Evolutionary conservation across 352 stramenopile species (phyloP).

Genomic region (Phytophthora pseudosyringae): DNA sequence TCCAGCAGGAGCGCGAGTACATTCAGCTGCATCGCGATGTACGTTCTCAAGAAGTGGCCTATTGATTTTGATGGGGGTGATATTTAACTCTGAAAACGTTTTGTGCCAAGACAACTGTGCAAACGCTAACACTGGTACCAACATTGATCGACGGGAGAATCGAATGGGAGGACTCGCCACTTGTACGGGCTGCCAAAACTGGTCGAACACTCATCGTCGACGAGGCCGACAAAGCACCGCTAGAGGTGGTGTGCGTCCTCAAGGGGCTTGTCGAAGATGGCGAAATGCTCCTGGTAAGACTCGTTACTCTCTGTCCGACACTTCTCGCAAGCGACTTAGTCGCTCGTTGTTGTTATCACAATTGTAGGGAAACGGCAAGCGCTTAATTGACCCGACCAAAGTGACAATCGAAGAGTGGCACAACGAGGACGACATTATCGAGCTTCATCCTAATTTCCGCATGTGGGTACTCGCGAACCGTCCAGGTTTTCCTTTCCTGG

Average conservation of each 20-base stretch:
- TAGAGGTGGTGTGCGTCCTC: conserved; percentile 95
- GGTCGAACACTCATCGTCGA: conserved; percentile 95
- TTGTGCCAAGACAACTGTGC: conserved; percentile 87
- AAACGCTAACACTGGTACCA: conserved; percentile 92
- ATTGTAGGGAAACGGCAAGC: conserved; percentile 86
- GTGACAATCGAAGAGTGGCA: conserved; percentile 68
- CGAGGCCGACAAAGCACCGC: conserved; percentile 96
- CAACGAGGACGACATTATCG: conserved; percentile 84
- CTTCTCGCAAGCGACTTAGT: background rate
- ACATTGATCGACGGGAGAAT: conserved; percentile 90
- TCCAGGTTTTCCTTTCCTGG: conserved; percentile 96
- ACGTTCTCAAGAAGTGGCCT: conserved; percentile 25
- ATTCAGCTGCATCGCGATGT: conserved; percentile 96
- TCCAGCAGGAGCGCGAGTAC: conserved; percentile 96
- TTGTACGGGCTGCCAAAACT: conserved; percentile 93
- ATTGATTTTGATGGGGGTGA: background rate
- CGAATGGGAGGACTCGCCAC: conserved; percentile 93
- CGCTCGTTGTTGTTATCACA: background rate
- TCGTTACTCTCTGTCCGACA: background rate
- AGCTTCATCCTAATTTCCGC: conserved; percentile 92
- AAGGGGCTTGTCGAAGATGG: conserved; percentile 97
- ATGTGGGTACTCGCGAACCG: conserved; percentile 96
- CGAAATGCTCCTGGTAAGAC: conserved; percentile 89
- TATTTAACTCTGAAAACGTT: conserved; percentile 4
- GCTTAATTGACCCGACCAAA: conserved; percentile 76